Evolutionary conservation across 1,139 yeast species (phyloP).

Genomic region (Suhomyces wounanorum): DNA sequence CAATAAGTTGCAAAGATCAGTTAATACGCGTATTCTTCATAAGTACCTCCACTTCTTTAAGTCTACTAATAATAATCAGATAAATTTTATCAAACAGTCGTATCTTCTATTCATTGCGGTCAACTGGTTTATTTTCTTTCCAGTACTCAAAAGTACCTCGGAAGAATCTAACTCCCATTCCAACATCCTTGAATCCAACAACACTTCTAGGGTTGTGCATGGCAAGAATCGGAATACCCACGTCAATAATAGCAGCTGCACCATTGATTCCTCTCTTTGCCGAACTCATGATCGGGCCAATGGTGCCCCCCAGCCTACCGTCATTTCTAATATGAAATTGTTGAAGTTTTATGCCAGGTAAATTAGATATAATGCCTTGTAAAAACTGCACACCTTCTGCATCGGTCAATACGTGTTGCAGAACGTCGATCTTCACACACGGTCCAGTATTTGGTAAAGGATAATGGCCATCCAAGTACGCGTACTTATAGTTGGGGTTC

Average conservation of each 20-base stretch:
- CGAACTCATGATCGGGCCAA: constrained; percentile 44
- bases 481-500: constrained; percentile 44
- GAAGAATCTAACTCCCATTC: constrained; percentile 44
- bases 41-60: not conserved
- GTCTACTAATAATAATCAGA: not conserved
- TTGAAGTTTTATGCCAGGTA: constrained; percentile 34
- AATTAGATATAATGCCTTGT: constrained; percentile 24
- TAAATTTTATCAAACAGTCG: not conserved
- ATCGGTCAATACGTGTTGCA: constrained; percentile 48
- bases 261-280: constrained; percentile 34
- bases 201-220: constrained; percentile 51
- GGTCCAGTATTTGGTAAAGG: constrained; percentile 48
- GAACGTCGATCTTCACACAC: constrained; percentile 42
- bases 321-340: constrained; percentile 49
- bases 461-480: constrained; percentile 40
- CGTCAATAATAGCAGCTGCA: constrained; percentile 44
- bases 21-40: not conserved
- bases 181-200: constrained; percentile 46
- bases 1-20: not conserved
- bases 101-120: not conserved
- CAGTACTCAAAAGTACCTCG: constrained; percentile 40
- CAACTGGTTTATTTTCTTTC: constrained; percentile 17
- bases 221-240: constrained; percentile 47
- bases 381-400: constrained; percentile 30
- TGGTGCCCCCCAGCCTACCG: constrained; percentile 47